Base-by-base conservation (phyloP, 2,329 filamentous ascomycete species). In the Coniella vitis region DNA sequence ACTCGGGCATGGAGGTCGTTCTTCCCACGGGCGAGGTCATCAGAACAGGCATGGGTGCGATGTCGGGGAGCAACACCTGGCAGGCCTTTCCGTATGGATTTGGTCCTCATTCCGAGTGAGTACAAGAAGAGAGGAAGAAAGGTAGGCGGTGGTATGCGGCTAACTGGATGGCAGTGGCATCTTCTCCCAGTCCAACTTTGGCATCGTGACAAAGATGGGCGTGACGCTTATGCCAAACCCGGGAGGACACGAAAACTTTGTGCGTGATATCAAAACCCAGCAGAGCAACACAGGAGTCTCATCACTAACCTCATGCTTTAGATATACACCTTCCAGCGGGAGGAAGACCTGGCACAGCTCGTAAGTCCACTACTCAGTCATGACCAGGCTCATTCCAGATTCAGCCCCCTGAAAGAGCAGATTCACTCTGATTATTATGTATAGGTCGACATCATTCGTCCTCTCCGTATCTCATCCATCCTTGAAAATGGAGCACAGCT, bases 141-240 rank as follows among this genome's bases (percentile, higher is more conserved):
- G n/a, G n/a, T n/a, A n/a, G n/a, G 3, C 10, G 14, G 9, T 17
- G 17, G 2, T 31, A 7, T 31, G 19, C 48, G 12, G 1, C n/a
- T 38, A 2, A n/a, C 13, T 21, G 21, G 2, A 9, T 7, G 25
- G 17, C 29, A 64, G 62, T 55, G 69, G 70, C 2, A 66, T 76
- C 1, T 77, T 76, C 54, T 66, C 70, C 0, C 72, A 76, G 54
- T 71, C 68, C 1, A 75, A 75, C 44, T 68, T 73, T 9, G 73
- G 72, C 10, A 70, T 77, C 20, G 72, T 75, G 2, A 73, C 71
- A 3, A 76, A 76, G 60, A 74, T 77, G 64, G 74, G 74, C 0
- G 68, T 77, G 55, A 60, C 60, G 61, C 63, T 79, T 31, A 78
- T 78, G 75, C 69, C 70, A 1, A 74, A 75, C 39, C 73, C 72